These are phyloP conservation scores for Porphyra umbilicalis DNA, from an alignment of 31 red algal genomes.

Conservation along the genomic window DNA sequence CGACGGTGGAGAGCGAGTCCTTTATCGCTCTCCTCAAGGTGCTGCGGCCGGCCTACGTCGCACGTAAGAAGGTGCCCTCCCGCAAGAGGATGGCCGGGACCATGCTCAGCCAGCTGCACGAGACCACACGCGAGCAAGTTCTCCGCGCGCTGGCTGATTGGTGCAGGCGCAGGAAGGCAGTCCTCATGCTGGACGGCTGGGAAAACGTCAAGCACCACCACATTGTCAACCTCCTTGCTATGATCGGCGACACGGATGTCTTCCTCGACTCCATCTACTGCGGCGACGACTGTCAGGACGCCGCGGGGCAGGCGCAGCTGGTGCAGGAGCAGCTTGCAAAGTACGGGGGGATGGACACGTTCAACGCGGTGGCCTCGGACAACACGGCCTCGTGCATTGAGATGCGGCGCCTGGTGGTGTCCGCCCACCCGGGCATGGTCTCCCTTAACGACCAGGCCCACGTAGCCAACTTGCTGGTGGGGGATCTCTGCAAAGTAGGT, in stretches of 20 bases:
- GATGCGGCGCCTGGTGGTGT: background rate
- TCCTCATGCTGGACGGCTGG: background rate
- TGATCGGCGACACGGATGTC: background rate
- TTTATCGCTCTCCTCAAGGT: background rate
- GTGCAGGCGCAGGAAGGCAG: background rate
- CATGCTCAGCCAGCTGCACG: background rate
- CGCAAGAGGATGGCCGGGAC: background rate
- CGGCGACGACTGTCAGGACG: background rate
- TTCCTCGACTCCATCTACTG: background rate
- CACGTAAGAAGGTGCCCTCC: background rate
- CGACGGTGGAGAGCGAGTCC: background rate
- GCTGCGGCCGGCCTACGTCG: background rate
- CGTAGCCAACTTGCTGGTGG: background rate
- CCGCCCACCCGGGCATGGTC: background rate
- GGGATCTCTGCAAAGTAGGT: background rate
- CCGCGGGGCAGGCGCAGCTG: background rate
- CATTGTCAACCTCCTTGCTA: background rate
- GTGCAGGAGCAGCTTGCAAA: background rate
- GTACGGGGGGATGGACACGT: background rate
- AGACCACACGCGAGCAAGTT: too few relatives aligned
- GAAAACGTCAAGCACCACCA: background rate
- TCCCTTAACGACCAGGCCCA: background rate
- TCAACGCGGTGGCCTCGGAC: background rate
- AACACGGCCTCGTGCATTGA: background rate
- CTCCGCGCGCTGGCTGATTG: background rate